Evolutionary conservation across 164 flowering plant genomes (phyloP).

Genomic region (grape (Vitis vinifera)): ASM3070453v1 NC_081812.1:10706501-10707000

Average conservation of each 20-base stretch:
- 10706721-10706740: slow-evolving; percentile 63
- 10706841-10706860: slow-evolving; percentile 39
- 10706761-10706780: slow-evolving; percentile 91
- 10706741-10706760: slow-evolving; percentile 90
- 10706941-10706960: background rate
- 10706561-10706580: slow-evolving; percentile 72
- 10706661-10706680: slow-evolving; percentile 5
- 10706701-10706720: slow-evolving; percentile 69
- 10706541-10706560: slow-evolving; percentile 64
- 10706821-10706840: slow-evolving; percentile 31
- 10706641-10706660: slow-evolving; percentile 8
- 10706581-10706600: slow-evolving; percentile 63
- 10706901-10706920: slow-evolving; percentile 6
- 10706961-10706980: too few relatives aligned
- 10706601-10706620: slow-evolving; percentile 66
- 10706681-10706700: slow-evolving; percentile 51
- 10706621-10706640: slow-evolving; percentile 12
- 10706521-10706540: slow-evolving; percentile 89
- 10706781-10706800: slow-evolving; percentile 67
- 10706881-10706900: slow-evolving; percentile 64
- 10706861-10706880: slow-evolving; percentile 69
- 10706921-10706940: background rate
- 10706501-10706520: slow-evolving; percentile 53
- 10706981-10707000: too few relatives aligned
- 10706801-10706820: slow-evolving; percentile 83